Evolutionary conservation across 2,329 filamentous ascomycete genomes (phyloP).

Genomic region (Coleophoma crateriformis): DNA sequence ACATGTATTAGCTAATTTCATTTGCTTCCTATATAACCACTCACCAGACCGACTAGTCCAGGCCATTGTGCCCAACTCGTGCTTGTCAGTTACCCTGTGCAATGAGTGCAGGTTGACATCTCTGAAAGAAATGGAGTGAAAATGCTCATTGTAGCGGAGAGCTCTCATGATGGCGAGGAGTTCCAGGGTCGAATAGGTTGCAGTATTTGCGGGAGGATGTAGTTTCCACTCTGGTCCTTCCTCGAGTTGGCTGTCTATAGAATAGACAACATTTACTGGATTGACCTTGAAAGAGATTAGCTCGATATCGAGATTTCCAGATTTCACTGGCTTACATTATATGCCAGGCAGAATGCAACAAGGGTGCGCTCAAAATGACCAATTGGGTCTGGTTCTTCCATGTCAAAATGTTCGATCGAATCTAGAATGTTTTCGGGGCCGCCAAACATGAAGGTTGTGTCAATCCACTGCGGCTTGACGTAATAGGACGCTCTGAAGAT

Average conservation of each 20-base stretch:
- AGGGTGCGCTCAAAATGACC: slow-evolving; percentile 60
- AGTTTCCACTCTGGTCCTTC: slow-evolving; percentile 64
- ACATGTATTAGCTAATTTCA: slow-evolving; percentile 21
- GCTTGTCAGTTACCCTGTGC: slow-evolving; percentile 53
- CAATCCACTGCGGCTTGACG: slow-evolving; percentile 60
- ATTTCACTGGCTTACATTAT: slow-evolving; percentile 40
- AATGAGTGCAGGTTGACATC: slow-evolving; percentile 58
- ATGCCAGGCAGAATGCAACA: slow-evolving; percentile 64
- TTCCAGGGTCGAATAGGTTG: slow-evolving; percentile 54
- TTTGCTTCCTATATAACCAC: too few relatives aligned
- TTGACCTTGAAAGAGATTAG: slow-evolving; percentile 30
- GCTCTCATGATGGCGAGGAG: slow-evolving; percentile 66
- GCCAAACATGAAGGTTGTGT: slow-evolving; percentile 55
- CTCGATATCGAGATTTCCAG: background rate
- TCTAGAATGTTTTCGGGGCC: slow-evolving; percentile 52
- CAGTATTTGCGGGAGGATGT: slow-evolving; percentile 46
- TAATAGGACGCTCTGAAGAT: slow-evolving; percentile 56
- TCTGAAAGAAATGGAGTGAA: slow-evolving; percentile 62
- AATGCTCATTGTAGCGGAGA: slow-evolving; percentile 65
- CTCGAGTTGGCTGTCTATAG: slow-evolving; percentile 54
- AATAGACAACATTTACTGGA: slow-evolving; percentile 60
- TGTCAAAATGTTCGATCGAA: slow-evolving; percentile 33
- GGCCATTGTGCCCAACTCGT: slow-evolving; percentile 58
- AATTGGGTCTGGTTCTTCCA: slow-evolving; percentile 52
- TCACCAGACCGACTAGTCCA: slow-evolving; percentile 37